These are phyloP conservation scores for Diaporthe sp. DNA, from an alignment of 2,329 filamentous ascomycete genomes.

Conservation along the genomic window DNA sequence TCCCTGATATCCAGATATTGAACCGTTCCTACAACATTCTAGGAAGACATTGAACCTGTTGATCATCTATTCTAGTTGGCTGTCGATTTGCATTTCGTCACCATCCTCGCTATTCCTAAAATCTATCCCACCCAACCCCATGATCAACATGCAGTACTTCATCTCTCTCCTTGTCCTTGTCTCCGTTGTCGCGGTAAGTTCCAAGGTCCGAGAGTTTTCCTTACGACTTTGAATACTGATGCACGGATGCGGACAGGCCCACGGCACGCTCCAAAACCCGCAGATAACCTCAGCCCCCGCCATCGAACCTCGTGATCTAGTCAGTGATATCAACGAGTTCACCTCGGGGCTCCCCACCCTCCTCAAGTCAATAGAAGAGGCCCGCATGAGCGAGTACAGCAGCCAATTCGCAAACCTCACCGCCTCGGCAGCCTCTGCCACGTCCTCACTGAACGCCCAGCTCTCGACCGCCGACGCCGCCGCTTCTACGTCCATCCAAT, in stretches of 20 bases:
- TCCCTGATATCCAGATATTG: no score
- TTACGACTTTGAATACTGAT: not conserved
- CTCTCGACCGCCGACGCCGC: conserved; percentile 23
- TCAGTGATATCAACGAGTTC: not conserved
- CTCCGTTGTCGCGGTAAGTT: not conserved
- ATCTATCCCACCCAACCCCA: no score
- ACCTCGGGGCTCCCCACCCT: not conserved
- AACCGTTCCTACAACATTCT: not conserved
- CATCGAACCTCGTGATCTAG: not conserved
- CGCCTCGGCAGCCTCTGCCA: not conserved
- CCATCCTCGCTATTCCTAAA: not conserved
- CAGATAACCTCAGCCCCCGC: not conserved
- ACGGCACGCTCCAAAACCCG: not conserved
- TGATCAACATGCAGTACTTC: not conserved
- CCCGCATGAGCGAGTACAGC: not conserved
- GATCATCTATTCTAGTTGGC: not conserved
- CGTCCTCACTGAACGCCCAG: not conserved
- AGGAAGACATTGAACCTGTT: not conserved
- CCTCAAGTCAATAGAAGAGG: not conserved
- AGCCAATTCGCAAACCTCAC: conserved; percentile 5
- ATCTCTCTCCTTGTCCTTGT: not conserved
- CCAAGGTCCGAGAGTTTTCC: not conserved
- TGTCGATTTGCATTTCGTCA: not conserved
- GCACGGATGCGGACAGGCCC: not conserved
- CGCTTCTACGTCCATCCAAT: not conserved